Conservation (phyloP, 2,329 filamentous ascomycete genomes). For the Aureobasidium lini region DNA sequence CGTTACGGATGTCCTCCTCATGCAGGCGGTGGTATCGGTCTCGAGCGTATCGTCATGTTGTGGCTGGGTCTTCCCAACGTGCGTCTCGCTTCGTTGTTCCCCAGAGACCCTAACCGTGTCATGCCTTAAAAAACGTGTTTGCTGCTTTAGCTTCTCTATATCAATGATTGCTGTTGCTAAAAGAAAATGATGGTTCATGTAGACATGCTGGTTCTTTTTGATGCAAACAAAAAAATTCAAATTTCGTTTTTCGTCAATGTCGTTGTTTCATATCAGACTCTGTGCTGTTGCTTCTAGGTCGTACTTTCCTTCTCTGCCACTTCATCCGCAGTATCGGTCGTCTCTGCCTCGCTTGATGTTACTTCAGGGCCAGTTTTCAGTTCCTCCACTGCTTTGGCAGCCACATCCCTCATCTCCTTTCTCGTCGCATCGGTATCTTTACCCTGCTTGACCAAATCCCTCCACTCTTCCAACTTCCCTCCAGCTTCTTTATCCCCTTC, state of each 20-base stretch:
- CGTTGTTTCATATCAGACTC: not conserved
- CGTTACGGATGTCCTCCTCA: conserved; percentile 57
- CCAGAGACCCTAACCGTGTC: conserved; percentile 53
- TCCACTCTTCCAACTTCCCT: conserved; percentile 22
- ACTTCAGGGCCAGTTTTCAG: not conserved
- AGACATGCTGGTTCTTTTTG: not conserved
- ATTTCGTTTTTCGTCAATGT: not conserved
- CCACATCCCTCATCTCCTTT: conserved; percentile 23
- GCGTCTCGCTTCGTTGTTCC: conserved; percentile 54
- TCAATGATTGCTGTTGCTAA: not conserved
- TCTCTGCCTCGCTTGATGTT: not conserved
- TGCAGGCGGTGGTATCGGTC: conserved; percentile 56
- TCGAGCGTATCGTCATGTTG: conserved; percentile 61
- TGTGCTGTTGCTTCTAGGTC: not conserved
- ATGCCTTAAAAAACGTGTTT: conserved; percentile 29
- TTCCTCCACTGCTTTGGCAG: conserved; percentile 17
- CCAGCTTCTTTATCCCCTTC: conserved; percentile 20
- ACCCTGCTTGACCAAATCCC: conserved; percentile 24
- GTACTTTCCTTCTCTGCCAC: not conserved
- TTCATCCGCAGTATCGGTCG: not conserved
- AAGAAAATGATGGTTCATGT: not conserved
- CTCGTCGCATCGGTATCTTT: conserved; percentile 20
- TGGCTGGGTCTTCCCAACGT: conserved; percentile 60
- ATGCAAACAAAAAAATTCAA: not conserved
- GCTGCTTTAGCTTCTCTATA: too few species aligned